Conservation (phyloP, 2,329 filamentous ascomycete species). For the Cordyceps tenuipes region DNA sequence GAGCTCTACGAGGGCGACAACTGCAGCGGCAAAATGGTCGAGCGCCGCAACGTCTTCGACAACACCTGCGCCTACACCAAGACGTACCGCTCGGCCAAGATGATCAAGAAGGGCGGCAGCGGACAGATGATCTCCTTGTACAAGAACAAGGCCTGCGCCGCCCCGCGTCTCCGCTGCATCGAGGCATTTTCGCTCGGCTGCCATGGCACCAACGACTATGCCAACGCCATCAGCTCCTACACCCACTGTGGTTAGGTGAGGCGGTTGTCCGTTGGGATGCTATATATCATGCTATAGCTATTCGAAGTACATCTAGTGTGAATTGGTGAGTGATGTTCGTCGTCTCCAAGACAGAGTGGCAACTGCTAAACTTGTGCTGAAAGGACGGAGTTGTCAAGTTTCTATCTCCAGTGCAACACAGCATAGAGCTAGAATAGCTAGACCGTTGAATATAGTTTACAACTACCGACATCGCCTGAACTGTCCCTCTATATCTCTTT, state of each 20-base stretch:
- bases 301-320: too few relatives aligned
- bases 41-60: not conserved
- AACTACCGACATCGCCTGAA: too few relatives aligned
- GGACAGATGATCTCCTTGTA: not conserved
- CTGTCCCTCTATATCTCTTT: too few relatives aligned
- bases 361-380: too few relatives aligned
- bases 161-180: not conserved
- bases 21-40: not conserved
- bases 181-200: not conserved
- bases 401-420: too few relatives aligned
- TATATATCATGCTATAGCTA: too few relatives aligned
- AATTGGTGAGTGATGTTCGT: not conserved
- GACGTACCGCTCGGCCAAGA: not conserved
- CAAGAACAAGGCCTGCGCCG: not conserved
- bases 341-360: too few relatives aligned
- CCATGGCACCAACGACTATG: not conserved
- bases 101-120: not conserved
- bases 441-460: too few relatives aligned
- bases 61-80: not conserved
- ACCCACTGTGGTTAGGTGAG: not conserved
- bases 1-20: not conserved
- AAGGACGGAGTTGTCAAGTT: too few relatives aligned
- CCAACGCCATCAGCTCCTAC: not conserved
- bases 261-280: too few relatives aligned
- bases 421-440: too few relatives aligned